These are phyloP conservation scores for Ophiostoma sp. DNA, from an alignment of 2,329 filamentous ascomycete species.

Conservation along the genomic window DNA sequence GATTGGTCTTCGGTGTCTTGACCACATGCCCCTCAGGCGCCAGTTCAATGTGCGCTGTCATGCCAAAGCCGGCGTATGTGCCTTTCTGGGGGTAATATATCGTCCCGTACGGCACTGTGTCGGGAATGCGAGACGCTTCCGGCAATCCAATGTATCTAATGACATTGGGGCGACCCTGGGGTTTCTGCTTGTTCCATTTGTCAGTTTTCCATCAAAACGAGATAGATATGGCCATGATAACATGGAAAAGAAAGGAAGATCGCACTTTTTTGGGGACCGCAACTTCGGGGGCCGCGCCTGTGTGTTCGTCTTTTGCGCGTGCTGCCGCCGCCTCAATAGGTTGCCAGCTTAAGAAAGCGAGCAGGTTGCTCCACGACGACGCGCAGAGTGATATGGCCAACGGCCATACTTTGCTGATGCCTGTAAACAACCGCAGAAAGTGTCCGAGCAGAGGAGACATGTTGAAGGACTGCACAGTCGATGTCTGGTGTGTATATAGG, in stretches of 20 bases:
- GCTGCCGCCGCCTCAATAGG: neutral
- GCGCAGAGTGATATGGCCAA: neutral
- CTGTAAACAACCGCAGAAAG: neutral
- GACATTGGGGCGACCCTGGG: neutral
- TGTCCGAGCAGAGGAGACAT: neutral
- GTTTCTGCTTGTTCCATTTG: neutral
- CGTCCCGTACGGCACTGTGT: neutral
- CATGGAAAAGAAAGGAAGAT: neutral
- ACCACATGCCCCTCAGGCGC: neutral
- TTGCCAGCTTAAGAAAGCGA: neutral
- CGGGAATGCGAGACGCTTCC: neutral
- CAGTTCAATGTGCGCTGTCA: constrained; percentile 13
- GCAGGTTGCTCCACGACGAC: neutral
- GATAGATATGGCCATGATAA: neutral
- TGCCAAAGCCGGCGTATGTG: neutral
- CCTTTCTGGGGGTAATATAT: constrained; percentile 15
- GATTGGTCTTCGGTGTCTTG: constrained; percentile 10
- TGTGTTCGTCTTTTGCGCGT: neutral
- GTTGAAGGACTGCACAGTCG: neutral
- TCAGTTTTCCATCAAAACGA: neutral
- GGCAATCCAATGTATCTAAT: neutral
- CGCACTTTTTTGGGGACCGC: neutral
- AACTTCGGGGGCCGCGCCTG: neutral
- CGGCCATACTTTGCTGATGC: neutral
- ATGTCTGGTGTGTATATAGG: no score